Percentiles rank a stretch among this genome's conserved stretches.
phyloP scores from a whole-genome alignment of 106 monocot species.

The Ottelia alismoides region DNA sequence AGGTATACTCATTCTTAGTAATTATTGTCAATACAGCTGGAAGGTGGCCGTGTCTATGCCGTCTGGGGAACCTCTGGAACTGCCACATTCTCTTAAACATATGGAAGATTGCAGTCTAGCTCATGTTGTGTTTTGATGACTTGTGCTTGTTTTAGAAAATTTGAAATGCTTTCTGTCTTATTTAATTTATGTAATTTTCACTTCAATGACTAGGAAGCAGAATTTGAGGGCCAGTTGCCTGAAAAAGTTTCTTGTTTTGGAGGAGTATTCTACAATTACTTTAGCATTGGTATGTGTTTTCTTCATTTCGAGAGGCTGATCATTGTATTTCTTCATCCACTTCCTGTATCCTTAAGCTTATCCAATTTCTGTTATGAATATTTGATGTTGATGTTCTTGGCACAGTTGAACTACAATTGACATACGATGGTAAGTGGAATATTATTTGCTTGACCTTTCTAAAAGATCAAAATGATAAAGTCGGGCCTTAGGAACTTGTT shows the following conservation, averaged over 20 bases:
- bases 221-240: constrained; percentile 5
- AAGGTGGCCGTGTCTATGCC: constrained; percentile 17
- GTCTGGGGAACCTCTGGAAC: constrained; percentile 8
- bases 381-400: no score
- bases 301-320: no score
- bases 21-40: constrained; percentile 16
- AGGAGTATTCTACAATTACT: constrained; percentile 24
- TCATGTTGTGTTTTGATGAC: background rate
- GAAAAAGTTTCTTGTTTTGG: constrained; percentile 12
- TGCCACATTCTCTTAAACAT: constrained; percentile 20
- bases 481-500: no score
- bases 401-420: no score
- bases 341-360: no score
- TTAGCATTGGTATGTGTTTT: constrained; percentile 26
- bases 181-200: background rate
- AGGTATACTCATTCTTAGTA: no score
- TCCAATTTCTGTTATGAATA: no score
- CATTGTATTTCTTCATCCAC: no score
- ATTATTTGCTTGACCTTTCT: no score
- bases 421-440: no score
- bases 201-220: constrained; percentile 6
- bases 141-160: background rate
- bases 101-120: constrained; percentile 2
- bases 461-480: no score
- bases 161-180: no score